Evolutionary conservation across 2,329 filamentous ascomycete genomes (phyloP).

Genomic region (Chaetomium sp.): DNA sequence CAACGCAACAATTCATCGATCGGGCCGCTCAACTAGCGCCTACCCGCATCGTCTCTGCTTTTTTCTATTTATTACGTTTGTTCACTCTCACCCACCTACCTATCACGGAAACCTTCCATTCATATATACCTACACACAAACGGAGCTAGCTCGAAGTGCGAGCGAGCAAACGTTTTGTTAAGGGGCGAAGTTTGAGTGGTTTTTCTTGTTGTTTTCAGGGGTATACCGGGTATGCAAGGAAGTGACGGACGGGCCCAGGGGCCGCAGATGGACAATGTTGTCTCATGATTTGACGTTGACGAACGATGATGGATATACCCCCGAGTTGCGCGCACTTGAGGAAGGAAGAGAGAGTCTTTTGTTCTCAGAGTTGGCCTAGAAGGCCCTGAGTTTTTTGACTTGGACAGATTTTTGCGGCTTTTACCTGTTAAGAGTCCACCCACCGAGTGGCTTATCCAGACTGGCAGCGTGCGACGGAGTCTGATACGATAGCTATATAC

Average conservation of each 20-base stretch:
- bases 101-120: too few relatives aligned
- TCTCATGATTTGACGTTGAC: slow-evolving; percentile 9
- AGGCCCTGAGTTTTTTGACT: not conserved
- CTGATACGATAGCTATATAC: too few relatives aligned
- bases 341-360: not conserved
- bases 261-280: not conserved
- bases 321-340: not conserved
- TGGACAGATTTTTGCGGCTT: not conserved
- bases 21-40: too few relatives aligned
- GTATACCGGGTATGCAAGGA: too few relatives aligned
- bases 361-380: not conserved
- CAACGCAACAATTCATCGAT: too few relatives aligned
- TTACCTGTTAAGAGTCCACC: too few relatives aligned
- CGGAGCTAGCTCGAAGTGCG: not conserved
- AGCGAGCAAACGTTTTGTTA: not conserved
- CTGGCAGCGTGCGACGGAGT: not conserved
- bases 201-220: slow-evolving; percentile 3
- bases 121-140: not conserved
- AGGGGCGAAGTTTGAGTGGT: not conserved
- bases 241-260: too few relatives aligned
- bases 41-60: too few relatives aligned
- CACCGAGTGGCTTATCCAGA: not conserved
- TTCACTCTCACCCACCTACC: too few relatives aligned
- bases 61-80: too few relatives aligned
- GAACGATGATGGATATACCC: slow-evolving; percentile 21